These are phyloP conservation scores for Aegilops sharonensis DNA, from an alignment of 176 grass and related monocot genomes.

Conservation along the genomic window DNA sequence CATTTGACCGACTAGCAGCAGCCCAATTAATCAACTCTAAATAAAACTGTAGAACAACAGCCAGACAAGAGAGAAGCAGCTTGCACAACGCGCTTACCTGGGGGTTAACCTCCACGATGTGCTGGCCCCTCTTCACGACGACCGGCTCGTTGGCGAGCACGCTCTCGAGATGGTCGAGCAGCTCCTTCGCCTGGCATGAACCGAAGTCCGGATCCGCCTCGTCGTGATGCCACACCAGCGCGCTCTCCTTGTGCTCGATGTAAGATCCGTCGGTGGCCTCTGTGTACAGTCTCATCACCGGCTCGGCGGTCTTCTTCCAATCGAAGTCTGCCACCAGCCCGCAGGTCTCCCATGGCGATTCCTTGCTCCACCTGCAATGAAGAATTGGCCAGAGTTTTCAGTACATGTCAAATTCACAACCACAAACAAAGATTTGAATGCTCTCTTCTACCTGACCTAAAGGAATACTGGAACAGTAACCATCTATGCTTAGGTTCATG, in stretches of 20 bases:
- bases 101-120: conserved; percentile 90
- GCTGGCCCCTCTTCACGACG: conserved; percentile 82
- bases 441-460: background rate
- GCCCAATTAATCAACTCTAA: conserved; percentile 8
- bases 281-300: conserved; percentile 72
- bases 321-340: conserved; percentile 46
- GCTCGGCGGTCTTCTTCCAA: conserved; percentile 73
- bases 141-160: conserved; percentile 95
- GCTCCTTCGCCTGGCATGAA: conserved; percentile 90
- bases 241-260: conserved; percentile 80
- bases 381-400: background rate
- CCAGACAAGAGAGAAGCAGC: background rate
- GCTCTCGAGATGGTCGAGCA: conserved; percentile 85
- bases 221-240: conserved; percentile 87
- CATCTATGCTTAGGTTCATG: background rate
- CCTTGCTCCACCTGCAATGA: conserved; percentile 65
- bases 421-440: conserved; percentile 11
- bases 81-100: conserved; percentile 57
- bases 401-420: background rate
- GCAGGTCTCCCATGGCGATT: conserved; percentile 61
- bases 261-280: conserved; percentile 74
- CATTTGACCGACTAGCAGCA: background rate
- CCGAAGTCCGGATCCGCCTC: conserved; percentile 92
- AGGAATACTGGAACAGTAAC: background rate
- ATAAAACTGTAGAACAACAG: background rate